phyloP scores from a whole-genome alignment of 2,329 filamentous ascomycete genomes.

The Apiospora kogelbergensis region DNA sequence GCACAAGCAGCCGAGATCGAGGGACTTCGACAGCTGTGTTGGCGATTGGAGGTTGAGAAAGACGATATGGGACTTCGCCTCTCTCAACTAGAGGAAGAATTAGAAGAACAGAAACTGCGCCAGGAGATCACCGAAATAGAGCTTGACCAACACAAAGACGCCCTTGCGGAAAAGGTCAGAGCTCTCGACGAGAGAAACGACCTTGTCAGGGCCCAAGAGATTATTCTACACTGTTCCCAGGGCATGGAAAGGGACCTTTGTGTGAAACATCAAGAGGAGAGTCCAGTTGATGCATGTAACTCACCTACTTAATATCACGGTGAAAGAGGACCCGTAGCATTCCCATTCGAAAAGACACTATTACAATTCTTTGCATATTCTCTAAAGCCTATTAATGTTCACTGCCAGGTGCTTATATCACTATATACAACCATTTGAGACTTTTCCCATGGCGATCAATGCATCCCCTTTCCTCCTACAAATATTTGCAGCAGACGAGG shows the following conservation, averaged over 20 bases:
- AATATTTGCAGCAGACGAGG: constrained; percentile 26
- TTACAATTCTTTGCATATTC: not conserved
- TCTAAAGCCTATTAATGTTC: not conserved
- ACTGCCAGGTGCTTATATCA: not conserved
- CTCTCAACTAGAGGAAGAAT: not conserved
- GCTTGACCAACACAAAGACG: not conserved
- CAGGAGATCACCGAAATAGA: not conserved
- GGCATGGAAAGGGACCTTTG: not conserved
- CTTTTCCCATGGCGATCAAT: not conserved
- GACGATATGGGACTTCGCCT: not conserved
- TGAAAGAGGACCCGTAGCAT: not conserved
- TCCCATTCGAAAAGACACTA: not conserved
- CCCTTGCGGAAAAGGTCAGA: not conserved
- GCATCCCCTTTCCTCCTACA: not conserved
- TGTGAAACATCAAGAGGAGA: not conserved
- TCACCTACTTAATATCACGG: not conserved
- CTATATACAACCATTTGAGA: not conserved
- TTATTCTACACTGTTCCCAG: not conserved
- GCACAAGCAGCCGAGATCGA: not conserved
- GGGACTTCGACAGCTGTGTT: not conserved
- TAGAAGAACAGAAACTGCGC: not conserved
- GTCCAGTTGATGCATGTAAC: not conserved
- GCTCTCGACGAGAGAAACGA: not conserved
- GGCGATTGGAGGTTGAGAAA: not conserved
- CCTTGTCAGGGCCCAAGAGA: not conserved